Conservation (phyloP, 768 basidiomycete species). For the Lactarius vividus region DNA sequence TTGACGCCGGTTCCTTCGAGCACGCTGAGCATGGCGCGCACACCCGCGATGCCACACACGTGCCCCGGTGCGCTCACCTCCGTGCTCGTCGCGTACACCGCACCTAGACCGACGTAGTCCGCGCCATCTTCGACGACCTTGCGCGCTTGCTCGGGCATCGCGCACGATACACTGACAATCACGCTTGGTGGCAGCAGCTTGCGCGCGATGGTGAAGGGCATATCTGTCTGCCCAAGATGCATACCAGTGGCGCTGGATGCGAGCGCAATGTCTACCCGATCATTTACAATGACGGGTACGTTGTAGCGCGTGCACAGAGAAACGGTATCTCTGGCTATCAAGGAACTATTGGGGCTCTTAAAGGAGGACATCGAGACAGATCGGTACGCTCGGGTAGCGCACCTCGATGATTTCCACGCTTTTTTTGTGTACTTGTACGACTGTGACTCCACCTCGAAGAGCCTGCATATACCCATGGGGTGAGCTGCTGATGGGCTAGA, state of each 20-base stretch:
- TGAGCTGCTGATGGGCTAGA: background rate
- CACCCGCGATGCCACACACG: conserved; percentile 67
- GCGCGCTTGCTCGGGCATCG: conserved; percentile 60
- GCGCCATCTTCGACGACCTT: conserved; percentile 60
- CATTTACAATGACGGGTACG: conserved; percentile 84
- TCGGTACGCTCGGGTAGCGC: conserved; percentile 27
- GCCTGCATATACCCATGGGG: conserved; percentile 44
- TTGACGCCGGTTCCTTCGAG: conserved; percentile 63
- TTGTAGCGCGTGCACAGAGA: conserved; percentile 69
- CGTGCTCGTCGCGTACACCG: conserved; percentile 77
- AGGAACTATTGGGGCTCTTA: conserved; percentile 55
- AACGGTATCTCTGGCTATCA: conserved; percentile 67
- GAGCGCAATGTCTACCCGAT: conserved; percentile 83
- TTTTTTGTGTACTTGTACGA: conserved; percentile 92
- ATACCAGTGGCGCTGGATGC: conserved; percentile 75
- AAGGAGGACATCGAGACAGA: background rate
- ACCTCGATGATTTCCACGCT: conserved; percentile 76
- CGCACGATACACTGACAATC: conserved; percentile 81
- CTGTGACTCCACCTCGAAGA: conserved; percentile 80
- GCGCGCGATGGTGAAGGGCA: conserved; percentile 65
- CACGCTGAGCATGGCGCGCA: conserved; percentile 61
- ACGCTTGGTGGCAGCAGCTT: conserved; percentile 62
- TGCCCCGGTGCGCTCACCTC: conserved; percentile 60
- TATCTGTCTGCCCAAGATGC: conserved; percentile 88
- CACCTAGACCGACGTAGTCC: conserved; percentile 88